Conservation (phyloP, 257 asterid species). For the Nicotiana tabacum region DNA sequence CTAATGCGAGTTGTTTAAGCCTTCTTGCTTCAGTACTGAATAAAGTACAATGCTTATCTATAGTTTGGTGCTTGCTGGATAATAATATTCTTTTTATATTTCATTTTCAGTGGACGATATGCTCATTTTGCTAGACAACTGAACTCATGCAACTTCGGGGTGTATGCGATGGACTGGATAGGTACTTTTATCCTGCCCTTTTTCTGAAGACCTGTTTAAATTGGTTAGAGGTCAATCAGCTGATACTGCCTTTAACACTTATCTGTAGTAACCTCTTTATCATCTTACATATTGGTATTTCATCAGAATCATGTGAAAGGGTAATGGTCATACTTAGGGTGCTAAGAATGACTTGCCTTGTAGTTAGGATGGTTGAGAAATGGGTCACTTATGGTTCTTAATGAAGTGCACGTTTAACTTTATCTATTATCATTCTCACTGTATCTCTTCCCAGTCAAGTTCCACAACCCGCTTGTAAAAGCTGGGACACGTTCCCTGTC, state of each 20-base stretch:
- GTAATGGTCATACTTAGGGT: background rate
- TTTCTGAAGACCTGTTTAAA: background rate
- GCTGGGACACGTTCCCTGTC: too few species aligned
- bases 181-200: conserved; percentile 34
- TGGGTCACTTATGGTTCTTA: background rate
- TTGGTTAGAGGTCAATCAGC: background rate
- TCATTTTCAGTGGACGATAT: conserved; percentile 80
- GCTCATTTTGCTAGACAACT: conserved; percentile 77
- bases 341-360: background rate
- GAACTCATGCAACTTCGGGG: conserved; percentile 70
- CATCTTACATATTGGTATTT: background rate
- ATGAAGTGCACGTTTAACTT: background rate
- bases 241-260: background rate
- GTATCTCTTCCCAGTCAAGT: background rate
- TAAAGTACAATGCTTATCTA: conserved; percentile 4
- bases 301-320: background rate
- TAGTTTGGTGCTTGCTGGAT: conserved; percentile 1
- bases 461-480: too few species aligned
- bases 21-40: background rate
- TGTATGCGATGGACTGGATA: conserved; percentile 97
- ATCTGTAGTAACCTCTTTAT: background rate
- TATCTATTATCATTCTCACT: background rate
- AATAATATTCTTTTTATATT: conserved; percentile 3
- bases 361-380: background rate
- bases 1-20: background rate